These are phyloP conservation scores for Calocybe indica DNA, from an alignment of 768 basidiomycete genomes.

Conservation along the genomic window DNA sequence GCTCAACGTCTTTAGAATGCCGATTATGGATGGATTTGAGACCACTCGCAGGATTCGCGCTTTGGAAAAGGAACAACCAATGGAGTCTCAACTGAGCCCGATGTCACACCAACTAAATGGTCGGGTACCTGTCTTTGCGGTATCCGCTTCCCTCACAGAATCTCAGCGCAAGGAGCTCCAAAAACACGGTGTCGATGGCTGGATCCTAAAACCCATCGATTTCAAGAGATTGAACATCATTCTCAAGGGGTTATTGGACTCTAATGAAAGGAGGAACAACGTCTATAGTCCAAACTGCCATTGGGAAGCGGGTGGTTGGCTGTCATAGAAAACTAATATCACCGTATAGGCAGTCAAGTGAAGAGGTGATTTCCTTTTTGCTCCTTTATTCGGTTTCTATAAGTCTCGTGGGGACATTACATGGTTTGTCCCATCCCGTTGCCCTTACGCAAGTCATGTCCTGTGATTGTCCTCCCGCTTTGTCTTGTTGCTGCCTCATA, in stretches of 20 bases:
- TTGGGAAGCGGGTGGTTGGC: constrained; percentile 66
- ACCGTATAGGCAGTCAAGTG: no score
- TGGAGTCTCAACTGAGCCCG: constrained; percentile 15
- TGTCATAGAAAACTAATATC: constrained; percentile 14
- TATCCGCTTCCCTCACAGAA: constrained; percentile 68
- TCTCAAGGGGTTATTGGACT: constrained; percentile 54
- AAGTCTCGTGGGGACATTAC: no score
- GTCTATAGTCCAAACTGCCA: constrained; percentile 44
- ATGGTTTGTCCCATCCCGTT: no score
- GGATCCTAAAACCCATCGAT: constrained; percentile 81
- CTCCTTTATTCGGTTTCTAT: no score
- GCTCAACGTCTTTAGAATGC: constrained; percentile 47
- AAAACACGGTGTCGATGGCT: constrained; percentile 65
- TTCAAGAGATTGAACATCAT: constrained; percentile 60
- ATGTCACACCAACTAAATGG: constrained; percentile 48
- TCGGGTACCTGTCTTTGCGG: constrained; percentile 76
- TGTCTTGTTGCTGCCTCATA: no score
- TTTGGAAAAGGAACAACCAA: constrained; percentile 34
- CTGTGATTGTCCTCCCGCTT: no score
- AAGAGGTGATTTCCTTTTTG: no score
- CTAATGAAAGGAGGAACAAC: constrained; percentile 41
- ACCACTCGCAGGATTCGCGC: constrained; percentile 63
- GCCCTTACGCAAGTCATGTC: no score
- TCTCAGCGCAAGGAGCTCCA: constrained; percentile 48
- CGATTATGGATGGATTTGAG: constrained; percentile 70